These are phyloP conservation scores for Termitomyces sp. DNA, from an alignment of 1,284 basidiomycete genomes.

Conservation along the genomic window DNA sequence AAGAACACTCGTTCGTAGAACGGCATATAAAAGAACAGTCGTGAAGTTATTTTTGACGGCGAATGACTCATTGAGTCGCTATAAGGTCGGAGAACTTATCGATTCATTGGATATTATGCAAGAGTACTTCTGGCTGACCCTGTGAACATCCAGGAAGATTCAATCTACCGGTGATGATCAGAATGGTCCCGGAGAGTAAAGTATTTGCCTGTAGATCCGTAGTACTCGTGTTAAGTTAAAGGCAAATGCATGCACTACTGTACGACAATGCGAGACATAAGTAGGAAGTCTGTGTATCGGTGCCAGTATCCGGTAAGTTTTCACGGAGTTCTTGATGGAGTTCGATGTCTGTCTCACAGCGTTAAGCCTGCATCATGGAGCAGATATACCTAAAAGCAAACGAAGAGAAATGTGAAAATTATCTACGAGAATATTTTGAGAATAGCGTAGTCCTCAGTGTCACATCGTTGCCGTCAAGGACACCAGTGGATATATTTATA, in stretches of 20 bases:
- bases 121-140: not conserved
- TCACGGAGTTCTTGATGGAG: not conserved
- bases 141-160: not conserved
- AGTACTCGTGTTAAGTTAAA: not conserved
- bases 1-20: not conserved
- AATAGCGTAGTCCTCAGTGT: not conserved
- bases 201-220: slow-evolving; percentile 2
- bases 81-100: not conserved
- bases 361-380: not conserved
- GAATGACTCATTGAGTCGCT: too few species aligned
- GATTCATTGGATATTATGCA: not conserved
- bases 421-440: not conserved
- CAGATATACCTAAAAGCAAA: not conserved
- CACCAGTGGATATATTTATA: not conserved
- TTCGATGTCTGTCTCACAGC: not conserved
- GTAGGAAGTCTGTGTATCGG: not conserved
- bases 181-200: not conserved
- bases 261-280: not conserved
- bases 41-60: not conserved
- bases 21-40: not conserved
- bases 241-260: not conserved
- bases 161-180: not conserved
- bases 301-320: not conserved
- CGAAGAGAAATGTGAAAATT: too few species aligned
- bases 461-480: not conserved